A percentile compares a stretch with the other conserved stretches of the same genome.
Conservation (phyloP, 495 filamentous ascomycete genomes). For the Darksidea phi region DNA sequence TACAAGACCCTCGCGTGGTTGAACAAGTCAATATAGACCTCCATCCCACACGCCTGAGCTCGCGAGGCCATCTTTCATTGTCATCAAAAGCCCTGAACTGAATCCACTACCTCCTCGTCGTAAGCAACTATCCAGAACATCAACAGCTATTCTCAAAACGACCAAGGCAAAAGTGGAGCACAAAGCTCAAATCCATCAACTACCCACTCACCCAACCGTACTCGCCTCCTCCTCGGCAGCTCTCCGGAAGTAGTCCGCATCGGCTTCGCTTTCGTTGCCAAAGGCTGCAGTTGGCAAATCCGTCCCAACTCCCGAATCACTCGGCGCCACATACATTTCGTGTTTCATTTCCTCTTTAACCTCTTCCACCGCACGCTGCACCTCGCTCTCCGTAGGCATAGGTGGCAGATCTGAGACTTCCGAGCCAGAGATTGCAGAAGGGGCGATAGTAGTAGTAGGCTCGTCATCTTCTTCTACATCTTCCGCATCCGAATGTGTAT, state of each 20-base stretch:
- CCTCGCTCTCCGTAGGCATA: slow-evolving; percentile 7
- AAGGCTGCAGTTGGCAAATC: slow-evolving; percentile 41
- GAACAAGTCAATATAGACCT: too few relatives aligned
- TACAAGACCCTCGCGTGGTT: too few relatives aligned
- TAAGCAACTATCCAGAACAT: not conserved
- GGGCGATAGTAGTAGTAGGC: not conserved
- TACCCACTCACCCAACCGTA: slow-evolving; percentile 24
- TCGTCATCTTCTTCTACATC: slow-evolving; percentile 16
- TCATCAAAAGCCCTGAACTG: too few relatives aligned
- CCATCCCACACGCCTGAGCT: too few relatives aligned
- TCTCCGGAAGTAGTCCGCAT: slow-evolving; percentile 35
- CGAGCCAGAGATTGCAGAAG: slow-evolving; percentile 5
- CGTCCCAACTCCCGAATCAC: slow-evolving; percentile 44
- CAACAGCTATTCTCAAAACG: not conserved
- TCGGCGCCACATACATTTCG: slow-evolving; percentile 36
- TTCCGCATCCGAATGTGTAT: slow-evolving; percentile 13
- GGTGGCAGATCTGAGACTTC: not conserved
- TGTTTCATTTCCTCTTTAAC: slow-evolving; percentile 25
- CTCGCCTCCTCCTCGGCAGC: slow-evolving; percentile 34
- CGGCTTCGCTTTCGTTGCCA: slow-evolving; percentile 26
- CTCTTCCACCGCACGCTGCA: slow-evolving; percentile 12
- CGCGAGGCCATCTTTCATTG: too few relatives aligned
- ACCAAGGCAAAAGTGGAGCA: too few relatives aligned
- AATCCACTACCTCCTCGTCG: not conserved
- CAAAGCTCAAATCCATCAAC: not conserved